Base-by-base conservation (phyloP, 176 grass and related monocot species). In the Phoenix roebelenii region DNA sequence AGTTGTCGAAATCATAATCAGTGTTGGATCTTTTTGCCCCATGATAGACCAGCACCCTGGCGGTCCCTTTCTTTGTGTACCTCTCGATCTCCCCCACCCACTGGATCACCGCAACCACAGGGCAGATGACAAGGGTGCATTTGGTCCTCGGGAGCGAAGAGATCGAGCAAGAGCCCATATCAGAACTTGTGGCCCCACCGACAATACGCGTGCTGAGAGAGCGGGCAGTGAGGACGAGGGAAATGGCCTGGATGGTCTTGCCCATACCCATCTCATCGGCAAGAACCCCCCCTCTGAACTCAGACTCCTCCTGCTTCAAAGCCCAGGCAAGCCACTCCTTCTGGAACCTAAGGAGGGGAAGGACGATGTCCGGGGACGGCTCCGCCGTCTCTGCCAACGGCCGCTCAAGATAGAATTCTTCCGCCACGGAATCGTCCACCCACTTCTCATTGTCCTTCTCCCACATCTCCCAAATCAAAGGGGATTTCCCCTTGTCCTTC, bases 231-330 rank as follows among this genome's bases (percentile, higher is more conserved):
- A 88, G 67, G 61, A 98, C 93, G 39, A 98, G 87, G 25, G 87
- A 85, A 75, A 98, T 92, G 14, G 84, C 93, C 49, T 98, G 93
- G 79, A 98, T 98, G 62, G 87, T 98, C 80, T 92, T 98, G 50
- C 93, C 93, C 93, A 98, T 98, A 22, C 93, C 87, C 93, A 98
- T 98, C 74, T 92, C 93, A 22, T 98, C 87, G 0, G 93, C 93
- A 24, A 98, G 82, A 74, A 98, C 88, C 23, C 93, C 93, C 1
- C 87, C 87, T 25, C 50, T 83, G 12, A 79, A 54, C 39, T 55
- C 15, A 15, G 81, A 88, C 23, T 61, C 69, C 70, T 97, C 93
- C 79, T 92, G 87, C 35, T 58, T 81, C 16, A 97, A 79, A 39
- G 87, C 93, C 93, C 93, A 90, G 3, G 70, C 74, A 6, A 97